Evolutionary conservation across 2,329 filamentous ascomycete genomes (phyloP), one percentile per base, ranked within the genome.

Genomic region (Ophiognomonia clavigignenti-juglandacearum): DNA sequence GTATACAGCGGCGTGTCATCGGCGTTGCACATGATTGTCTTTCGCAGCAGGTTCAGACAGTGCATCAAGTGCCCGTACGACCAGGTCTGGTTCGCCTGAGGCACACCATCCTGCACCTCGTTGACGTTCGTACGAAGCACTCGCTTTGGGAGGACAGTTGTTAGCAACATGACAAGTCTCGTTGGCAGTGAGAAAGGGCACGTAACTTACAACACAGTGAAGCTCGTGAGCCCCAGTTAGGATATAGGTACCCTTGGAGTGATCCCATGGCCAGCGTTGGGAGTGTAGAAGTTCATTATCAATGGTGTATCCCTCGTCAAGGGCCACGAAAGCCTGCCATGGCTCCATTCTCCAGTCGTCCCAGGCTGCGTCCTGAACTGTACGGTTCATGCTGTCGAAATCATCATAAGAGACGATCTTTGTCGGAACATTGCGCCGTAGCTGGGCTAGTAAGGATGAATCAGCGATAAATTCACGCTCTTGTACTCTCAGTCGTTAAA

Each of bases 221-320:
- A 55, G 46, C 38, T 55, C 53, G 37, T 55, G 53, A 14, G 53
- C 45, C 18, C 42, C 46, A 2, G 45, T 50, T 23, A 53, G 27
- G 38, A 55, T 53, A 16, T 55, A 55, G 9, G 49, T 46, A 9
- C 51, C 51, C 34, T 55, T 53, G 4, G 40, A 44, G 13, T 24
- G 26, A 24, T 55, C 48, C 48, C 51, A 53, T n/a, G 46, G 53
- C 51, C 51, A 55, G 26, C 51, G 46, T 31, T 55, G 51, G 7
- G 51, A 51, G 41, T 53, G 48, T 29, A 43, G 48, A 55, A 32
- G 24, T 32, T 38, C 22, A 49, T 24, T 6, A 34, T 29, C 11
- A n/a, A 47, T 50, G 27, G 40, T 35, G 38, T 52, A 53, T 24
- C 46, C 40, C 16, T 53, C 51, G 27, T 53, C 48, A 8, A 55